Percentiles rank a stretch among this genome's conserved stretches.
These are phyloP conservation scores for Talaromyces pinophilus DNA, from an alignment of 2,329 filamentous ascomycete genomes.

Conservation along the genomic window DNA sequence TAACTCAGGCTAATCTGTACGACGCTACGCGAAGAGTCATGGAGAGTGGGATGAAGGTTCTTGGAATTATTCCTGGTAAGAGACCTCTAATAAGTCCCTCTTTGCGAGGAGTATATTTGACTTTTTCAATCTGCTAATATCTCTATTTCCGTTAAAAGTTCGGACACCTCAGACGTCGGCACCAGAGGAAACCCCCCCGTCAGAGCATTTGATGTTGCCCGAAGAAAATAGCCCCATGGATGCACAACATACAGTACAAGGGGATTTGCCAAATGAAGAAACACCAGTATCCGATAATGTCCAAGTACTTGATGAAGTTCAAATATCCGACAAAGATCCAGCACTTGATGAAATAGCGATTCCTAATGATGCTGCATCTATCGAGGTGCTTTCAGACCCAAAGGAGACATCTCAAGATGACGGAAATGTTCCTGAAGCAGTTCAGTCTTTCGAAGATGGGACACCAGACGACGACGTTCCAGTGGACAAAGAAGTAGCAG, in stretches of 20 bases:
- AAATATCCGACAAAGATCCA: not conserved
- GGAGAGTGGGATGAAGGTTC: conserved; percentile 1
- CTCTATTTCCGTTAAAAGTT: not conserved
- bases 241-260: not conserved
- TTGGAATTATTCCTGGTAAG: not conserved
- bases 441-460: not conserved
- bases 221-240: not conserved
- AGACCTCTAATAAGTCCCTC: not conserved
- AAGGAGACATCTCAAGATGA: not conserved
- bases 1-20: not conserved
- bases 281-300: not conserved
- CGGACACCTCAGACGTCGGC: not conserved
- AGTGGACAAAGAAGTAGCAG: not conserved
- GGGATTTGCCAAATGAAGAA: not conserved
- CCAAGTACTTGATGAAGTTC: not conserved
- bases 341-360: not conserved
- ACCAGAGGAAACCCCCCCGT: not conserved
- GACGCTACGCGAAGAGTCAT: not conserved
- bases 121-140: not conserved
- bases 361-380: not conserved
- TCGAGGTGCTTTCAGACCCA: not conserved
- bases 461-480: not conserved
- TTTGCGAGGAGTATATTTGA: not conserved
- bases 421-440: not conserved
- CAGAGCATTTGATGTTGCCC: not conserved